Evolutionary conservation across 441 rosid species (phyloP).

Genomic region (Geranium incanum): DNA sequence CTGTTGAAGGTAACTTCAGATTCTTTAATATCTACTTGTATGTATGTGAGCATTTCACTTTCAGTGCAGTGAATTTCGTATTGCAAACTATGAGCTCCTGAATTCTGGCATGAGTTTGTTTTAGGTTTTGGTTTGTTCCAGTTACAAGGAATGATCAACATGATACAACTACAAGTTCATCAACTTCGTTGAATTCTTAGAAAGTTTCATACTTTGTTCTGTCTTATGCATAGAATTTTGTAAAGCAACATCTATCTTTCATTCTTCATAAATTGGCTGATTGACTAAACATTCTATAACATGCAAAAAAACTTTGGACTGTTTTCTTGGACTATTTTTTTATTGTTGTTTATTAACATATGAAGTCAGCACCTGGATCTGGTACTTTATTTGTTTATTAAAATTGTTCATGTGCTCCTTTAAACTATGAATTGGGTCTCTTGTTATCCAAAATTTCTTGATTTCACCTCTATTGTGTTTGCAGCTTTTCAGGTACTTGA

Average conservation of each 20-base stretch:
- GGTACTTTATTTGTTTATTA: not conserved
- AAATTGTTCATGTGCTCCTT: not conserved
- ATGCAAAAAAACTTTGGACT: not conserved
- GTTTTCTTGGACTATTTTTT: not conserved
- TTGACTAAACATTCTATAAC: not conserved
- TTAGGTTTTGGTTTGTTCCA: not conserved
- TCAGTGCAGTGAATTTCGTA: not conserved
- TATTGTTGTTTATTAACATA: not conserved
- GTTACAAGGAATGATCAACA: slow-evolving; percentile 5
- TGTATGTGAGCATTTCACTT: not conserved
- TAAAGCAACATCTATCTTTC: not conserved
- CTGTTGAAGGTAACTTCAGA: slow-evolving; percentile 44
- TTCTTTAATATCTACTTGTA: slow-evolving; percentile 4
- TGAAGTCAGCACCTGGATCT: not conserved
- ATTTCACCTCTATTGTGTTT: slow-evolving; percentile 19
- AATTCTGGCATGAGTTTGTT: not conserved
- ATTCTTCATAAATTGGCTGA: not conserved
- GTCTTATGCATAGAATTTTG: not conserved
- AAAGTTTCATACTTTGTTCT: not conserved
- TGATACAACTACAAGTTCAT: slow-evolving; percentile 6
- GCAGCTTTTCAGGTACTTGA: slow-evolving; percentile 63
- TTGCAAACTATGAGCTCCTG: not conserved
- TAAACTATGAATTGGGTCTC: not conserved
- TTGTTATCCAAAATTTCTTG: slow-evolving; percentile 3
- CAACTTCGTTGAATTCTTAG: not conserved